Evolutionary conservation across 2,329 filamentous ascomycete species (phyloP), one percentile per base, ranked within the genome.

Genomic region (Clonostachys chloroleuca): DNA sequence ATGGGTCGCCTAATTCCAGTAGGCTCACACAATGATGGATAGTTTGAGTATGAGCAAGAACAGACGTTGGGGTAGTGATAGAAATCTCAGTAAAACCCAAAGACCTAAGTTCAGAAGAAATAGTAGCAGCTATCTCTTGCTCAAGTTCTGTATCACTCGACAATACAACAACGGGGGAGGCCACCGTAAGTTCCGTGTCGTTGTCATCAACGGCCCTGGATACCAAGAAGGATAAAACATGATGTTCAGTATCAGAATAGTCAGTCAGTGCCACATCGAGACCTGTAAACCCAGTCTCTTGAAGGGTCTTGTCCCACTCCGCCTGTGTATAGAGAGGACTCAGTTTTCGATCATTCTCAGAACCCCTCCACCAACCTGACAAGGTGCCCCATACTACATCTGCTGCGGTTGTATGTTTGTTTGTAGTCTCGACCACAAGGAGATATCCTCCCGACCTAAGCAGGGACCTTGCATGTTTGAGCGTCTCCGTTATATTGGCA

Each of bases 341-440:
- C 43, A 9, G 6, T 24, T 24, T 24, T 24, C 24, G 24, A 24
- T 24, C 24, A 24, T 24, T 24, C 13, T 62, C 57, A 42, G 58
- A 53, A 4, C 56, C 58, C 6, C 64, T 54, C 63, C 63, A 66
- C 63, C 63, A 65, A 14, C 60, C 63, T 2, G 60, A 54, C 3
- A 65, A 49, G 10, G 54, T 51, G 3, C 62, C 61, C 33, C 62
- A 63, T 20, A 51, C 41, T 12, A 51, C 42, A 7, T 24, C 24
- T 24, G 24, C 24, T 45, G 47, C 12, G 17, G 24, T 10, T 12
- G 16, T 9, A 48, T 44, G 12, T 13, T 13, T 37, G 34, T 49
- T 33, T 5, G 35, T 49, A 6, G 14, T 51, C 42, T 61, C 58
- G 5, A 56, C 44, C 7, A 62, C 10, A 0, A 61, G 24, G 2